Conservation (phyloP, 2,329 filamentous ascomycete genomes). For the Colletotrichum orchidophilum region DNA sequence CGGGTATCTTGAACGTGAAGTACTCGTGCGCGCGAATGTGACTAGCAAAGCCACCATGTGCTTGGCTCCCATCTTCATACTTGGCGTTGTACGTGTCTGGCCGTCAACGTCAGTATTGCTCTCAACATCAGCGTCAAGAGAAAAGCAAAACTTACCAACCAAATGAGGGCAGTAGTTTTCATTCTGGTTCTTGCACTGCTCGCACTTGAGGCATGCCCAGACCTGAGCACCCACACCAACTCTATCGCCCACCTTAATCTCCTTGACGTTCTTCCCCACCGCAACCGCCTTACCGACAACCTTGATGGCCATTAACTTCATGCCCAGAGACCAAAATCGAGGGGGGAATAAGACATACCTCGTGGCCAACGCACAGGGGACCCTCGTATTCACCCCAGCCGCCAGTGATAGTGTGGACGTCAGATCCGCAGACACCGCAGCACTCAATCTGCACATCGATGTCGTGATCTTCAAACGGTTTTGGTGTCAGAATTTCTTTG, state of each 20-base stretch:
- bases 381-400: slow-evolving; percentile 61
- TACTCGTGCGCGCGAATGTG: slow-evolving; percentile 61
- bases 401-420: slow-evolving; percentile 67
- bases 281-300: slow-evolving; percentile 64
- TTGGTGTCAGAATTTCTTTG: slow-evolving; percentile 48
- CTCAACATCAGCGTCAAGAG: accelerated
- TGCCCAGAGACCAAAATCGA: background rate
- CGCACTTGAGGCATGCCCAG: slow-evolving; percentile 63
- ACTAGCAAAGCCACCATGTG: slow-evolving; percentile 71
- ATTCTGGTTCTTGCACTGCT: slow-evolving; percentile 56
- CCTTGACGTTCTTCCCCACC: slow-evolving; percentile 54
- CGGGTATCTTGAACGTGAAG: slow-evolving; percentile 69
- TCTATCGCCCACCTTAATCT: slow-evolving; percentile 69
- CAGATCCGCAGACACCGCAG: slow-evolving; percentile 72
- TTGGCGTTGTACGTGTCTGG: slow-evolving; percentile 65
- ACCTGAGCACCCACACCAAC: slow-evolving; percentile 72
- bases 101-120: background rate
- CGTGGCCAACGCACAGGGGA: slow-evolving; percentile 66
- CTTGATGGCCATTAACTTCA: slow-evolving; percentile 17
- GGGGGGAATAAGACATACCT: slow-evolving; percentile 39
- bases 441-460: slow-evolving; percentile 76
- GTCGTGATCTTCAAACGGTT: slow-evolving; percentile 46
- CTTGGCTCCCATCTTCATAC: slow-evolving; percentile 65
- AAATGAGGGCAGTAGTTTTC: slow-evolving; percentile 60
- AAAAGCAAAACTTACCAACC: slow-evolving; percentile 44